phyloP scores from a whole-genome alignment of 2,329 filamentous ascomycete genomes.

The Sclerotinia subarctica region DNA sequence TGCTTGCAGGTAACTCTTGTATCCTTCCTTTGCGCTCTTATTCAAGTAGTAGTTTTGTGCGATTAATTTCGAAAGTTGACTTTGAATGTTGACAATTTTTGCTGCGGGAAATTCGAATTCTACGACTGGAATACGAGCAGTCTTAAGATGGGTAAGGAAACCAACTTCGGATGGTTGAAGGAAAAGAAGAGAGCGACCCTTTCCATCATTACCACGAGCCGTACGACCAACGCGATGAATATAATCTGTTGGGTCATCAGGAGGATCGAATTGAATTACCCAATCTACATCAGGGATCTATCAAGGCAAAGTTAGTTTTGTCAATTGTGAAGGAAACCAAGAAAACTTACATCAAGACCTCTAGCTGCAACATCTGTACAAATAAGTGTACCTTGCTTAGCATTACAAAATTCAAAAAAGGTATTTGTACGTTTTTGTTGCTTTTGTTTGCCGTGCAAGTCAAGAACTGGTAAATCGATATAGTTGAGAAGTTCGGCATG shows the following conservation, averaged over 20 bases:
- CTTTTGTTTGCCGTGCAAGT: conserved; percentile 93
- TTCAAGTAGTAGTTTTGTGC: conserved; percentile 96
- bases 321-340: conserved; percentile 1
- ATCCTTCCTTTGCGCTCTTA: conserved; percentile 75
- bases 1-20: conserved; percentile 88
- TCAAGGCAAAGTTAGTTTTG: neutral
- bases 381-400: conserved; percentile 81
- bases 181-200: conserved; percentile 89
- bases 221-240: conserved; percentile 96
- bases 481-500: conserved; percentile 95
- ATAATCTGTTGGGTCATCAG: conserved; percentile 86
- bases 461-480: conserved; percentile 86
- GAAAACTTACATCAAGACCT: conserved; percentile 71
- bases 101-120: conserved; percentile 93
- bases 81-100: conserved; percentile 87
- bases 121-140: conserved; percentile 85
- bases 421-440: conserved; percentile 98
- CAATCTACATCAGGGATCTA: conserved; percentile 91
- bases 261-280: conserved; percentile 94
- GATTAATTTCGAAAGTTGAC: conserved; percentile 91
- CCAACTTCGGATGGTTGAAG: conserved; percentile 88
- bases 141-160: conserved; percentile 87
- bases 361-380: conserved; percentile 95
- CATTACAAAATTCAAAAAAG: conserved; percentile 94
- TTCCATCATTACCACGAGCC: conserved; percentile 76